Evolutionary conservation across 2,329 filamentous ascomycete species (phyloP).

Genomic region (Coniochaeta sp.): DNA sequence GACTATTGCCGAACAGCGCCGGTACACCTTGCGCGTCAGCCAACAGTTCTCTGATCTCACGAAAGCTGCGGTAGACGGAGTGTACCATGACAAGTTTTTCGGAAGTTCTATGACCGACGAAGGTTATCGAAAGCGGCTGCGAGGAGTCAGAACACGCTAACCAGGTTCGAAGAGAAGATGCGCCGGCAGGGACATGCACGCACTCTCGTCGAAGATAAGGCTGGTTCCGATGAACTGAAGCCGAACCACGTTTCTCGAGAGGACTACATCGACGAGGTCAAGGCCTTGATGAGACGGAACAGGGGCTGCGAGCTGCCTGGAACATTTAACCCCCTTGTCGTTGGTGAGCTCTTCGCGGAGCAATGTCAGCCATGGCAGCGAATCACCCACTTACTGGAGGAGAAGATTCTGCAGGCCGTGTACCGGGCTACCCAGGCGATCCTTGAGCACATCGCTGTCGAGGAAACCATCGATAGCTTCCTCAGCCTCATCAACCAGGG

Average conservation of each 20-base stretch:
- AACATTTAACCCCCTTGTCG: conserved; percentile 25
- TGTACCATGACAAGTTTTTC: conserved; percentile 18
- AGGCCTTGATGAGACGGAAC: conserved; percentile 16
- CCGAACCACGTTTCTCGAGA: conserved; percentile 2
- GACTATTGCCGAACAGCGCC: conserved; percentile 24
- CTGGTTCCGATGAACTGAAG: neutral
- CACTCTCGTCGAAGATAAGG: conserved; percentile 15
- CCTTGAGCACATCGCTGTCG: conserved; percentile 14
- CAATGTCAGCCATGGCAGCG: conserved; percentile 24
- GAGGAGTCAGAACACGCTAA: conserved; percentile 46
- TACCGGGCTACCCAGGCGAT: conserved; percentile 9
- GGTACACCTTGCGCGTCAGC: conserved; percentile 22
- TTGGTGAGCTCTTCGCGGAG: conserved; percentile 23
- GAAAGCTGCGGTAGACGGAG: conserved; percentile 19
- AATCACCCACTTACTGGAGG: conserved; percentile 10
- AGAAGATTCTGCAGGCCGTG: conserved; percentile 14
- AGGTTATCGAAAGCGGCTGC: conserved; percentile 37
- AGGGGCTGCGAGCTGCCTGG: conserved; percentile 28
- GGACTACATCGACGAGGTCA: conserved; percentile 16
- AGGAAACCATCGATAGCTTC: conserved; percentile 15
- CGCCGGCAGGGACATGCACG: conserved; percentile 30
- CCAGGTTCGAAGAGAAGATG: conserved; percentile 39
- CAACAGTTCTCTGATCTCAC: conserved; percentile 15
- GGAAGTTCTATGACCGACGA: conserved; percentile 8
- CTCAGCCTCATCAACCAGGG: conserved; percentile 13